Conservation (phyloP, 306 rosid genomes). For the Dicorynia guianensis region DNA sequence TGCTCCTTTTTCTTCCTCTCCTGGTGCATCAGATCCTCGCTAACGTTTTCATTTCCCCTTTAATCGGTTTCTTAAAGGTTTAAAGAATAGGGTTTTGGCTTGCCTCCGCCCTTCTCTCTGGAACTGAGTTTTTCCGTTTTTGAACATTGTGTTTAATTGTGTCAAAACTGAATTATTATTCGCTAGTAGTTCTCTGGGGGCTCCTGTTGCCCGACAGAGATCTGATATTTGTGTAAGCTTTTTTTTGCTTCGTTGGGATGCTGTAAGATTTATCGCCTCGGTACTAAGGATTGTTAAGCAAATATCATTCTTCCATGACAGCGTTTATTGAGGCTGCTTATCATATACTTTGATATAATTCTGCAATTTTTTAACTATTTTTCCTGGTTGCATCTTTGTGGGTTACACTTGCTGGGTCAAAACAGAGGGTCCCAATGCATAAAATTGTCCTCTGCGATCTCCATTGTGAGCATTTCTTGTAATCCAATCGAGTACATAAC, state of each 20-base stretch:
- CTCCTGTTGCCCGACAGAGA: conserved; percentile 33
- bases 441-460: not conserved
- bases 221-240: conserved; percentile 39
- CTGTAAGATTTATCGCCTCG: conserved; percentile 3
- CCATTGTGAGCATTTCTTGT: not conserved
- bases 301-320: not conserved
- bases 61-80: not conserved
- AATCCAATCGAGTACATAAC: not conserved
- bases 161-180: conserved; percentile 26
- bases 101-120: not conserved
- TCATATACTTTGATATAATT: not conserved
- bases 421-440: not conserved
- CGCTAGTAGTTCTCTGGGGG: conserved; percentile 2
- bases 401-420: not conserved
- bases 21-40: conserved; percentile 56
- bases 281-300: not conserved
- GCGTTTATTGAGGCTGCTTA: not conserved
- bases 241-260: conserved; percentile 11
- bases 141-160: not conserved
- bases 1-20: not conserved
- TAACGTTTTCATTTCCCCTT: conserved; percentile 14
- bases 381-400: not conserved
- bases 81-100: conserved; percentile 9
- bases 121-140: not conserved
- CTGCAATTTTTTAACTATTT: not conserved